Evolutionary conservation across 352 stramenopile genomes (phyloP).

Genomic region (Aphanomyces cochlioides): DNA sequence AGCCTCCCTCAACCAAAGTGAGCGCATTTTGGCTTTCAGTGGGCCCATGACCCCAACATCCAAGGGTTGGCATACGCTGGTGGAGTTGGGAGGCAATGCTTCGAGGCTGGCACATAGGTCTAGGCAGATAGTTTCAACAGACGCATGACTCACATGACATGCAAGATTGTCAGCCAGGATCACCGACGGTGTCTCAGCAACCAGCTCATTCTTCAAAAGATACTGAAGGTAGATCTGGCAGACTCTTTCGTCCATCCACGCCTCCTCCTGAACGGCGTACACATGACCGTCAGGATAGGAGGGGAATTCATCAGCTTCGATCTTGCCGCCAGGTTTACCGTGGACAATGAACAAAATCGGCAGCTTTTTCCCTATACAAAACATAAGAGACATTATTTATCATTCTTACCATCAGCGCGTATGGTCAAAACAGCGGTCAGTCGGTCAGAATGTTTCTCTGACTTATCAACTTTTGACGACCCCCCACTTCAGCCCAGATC

Average conservation of each 20-base stretch:
- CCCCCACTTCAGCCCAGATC: background rate
- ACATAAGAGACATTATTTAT: background rate
- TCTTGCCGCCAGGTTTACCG: background rate
- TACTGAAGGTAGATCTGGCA: conserved; percentile 4
- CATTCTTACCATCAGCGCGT: background rate
- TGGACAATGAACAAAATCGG: conserved; percentile 6
- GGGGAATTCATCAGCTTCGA: background rate
- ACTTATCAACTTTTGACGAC: conserved; percentile 3
- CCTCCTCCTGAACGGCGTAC: conserved; percentile 12
- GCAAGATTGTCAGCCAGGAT: conserved; percentile 11
- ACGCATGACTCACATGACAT: conserved; percentile 7
- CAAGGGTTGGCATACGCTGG: conserved; percentile 11
- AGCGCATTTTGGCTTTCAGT: conserved; percentile 12
- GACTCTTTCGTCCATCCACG: background rate
- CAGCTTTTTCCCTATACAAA: background rate
- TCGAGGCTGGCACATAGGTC: background rate
- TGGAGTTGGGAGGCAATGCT: conserved; percentile 9
- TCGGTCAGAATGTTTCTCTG: background rate
- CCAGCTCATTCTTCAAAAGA: conserved; percentile 6
- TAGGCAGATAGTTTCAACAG: background rate
- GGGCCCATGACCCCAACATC: conserved; percentile 23
- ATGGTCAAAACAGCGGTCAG: background rate
- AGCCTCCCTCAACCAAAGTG: background rate
- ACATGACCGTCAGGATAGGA: conserved; percentile 17
- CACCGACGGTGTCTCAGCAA: background rate